Conservation (phyloP, 768 basidiomycete species). For the Kwoniella sp. region DNA sequence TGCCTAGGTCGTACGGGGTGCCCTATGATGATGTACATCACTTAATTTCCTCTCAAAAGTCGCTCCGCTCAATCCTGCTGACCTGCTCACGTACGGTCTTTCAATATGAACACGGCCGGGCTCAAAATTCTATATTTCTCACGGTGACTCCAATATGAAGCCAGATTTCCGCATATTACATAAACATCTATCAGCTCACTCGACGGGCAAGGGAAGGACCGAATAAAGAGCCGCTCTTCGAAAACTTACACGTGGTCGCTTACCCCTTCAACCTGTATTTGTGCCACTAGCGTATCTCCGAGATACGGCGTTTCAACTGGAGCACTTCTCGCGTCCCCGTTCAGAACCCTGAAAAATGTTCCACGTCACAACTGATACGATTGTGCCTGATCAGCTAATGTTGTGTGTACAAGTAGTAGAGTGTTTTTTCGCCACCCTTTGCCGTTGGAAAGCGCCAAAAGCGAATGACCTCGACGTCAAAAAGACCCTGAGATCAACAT, state of each 20-base stretch:
- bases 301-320: constrained; percentile 6
- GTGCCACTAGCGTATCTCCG: constrained; percentile 4
- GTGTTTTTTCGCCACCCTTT: background rate
- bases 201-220: too few species aligned
- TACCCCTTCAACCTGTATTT: background rate
- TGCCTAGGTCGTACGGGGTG: too few species aligned
- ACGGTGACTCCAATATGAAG: background rate
- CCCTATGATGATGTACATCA: too few species aligned
- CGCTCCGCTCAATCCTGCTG: too few species aligned
- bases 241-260: too few species aligned
- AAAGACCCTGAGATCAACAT: background rate
- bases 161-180: background rate
- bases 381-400: constrained; percentile 26
- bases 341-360: background rate
- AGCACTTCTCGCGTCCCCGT: too few species aligned
- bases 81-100: too few species aligned
- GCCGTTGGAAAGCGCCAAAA: background rate
- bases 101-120: too few species aligned
- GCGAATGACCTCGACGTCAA: background rate
- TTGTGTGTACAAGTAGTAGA: background rate
- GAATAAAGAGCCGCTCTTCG: too few species aligned
- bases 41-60: too few species aligned
- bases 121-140: constrained; percentile 1
- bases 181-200: too few species aligned
- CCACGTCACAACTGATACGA: constrained; percentile 14